phyloP scores from a whole-genome alignment of 305 asterid genomes.

The Nicotiana rustica region DNA sequence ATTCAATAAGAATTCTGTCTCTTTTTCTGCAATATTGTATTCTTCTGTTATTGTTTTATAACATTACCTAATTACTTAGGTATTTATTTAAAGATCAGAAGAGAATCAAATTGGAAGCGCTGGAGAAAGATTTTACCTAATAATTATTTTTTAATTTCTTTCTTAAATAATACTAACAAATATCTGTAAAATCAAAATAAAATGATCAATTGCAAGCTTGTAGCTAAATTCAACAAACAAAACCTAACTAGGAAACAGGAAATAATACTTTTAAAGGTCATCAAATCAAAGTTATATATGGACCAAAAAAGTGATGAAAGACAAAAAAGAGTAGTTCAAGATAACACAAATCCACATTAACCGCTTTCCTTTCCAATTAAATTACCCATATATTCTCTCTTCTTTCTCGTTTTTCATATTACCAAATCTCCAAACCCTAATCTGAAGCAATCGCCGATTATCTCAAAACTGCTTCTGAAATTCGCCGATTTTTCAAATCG shows the following conservation, averaged over 20 bases:
- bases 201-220: not conserved
- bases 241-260: not conserved
- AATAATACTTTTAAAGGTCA: not conserved
- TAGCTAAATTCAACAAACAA: not conserved
- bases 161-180: not conserved
- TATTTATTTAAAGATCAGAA: not conserved
- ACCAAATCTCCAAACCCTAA: conserved; percentile 37
- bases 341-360: not conserved
- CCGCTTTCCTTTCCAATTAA: conserved; percentile 23
- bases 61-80: too few relatives aligned
- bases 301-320: not conserved
- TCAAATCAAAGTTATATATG: too few relatives aligned
- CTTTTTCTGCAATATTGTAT: too few relatives aligned
- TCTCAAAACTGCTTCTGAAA: not conserved
- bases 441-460: not conserved
- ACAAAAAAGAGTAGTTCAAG: not conserved
- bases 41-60: too few relatives aligned
- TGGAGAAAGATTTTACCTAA: not conserved
- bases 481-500: not conserved
- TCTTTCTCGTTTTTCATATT: not conserved
- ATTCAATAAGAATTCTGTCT: too few relatives aligned
- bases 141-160: not conserved
- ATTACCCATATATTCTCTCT: not conserved
- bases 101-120: not conserved
- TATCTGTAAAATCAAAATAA: not conserved